Base-by-base conservation (phyloP, 2,329 filamentous ascomycete species). In the Nemania sp. region DNA sequence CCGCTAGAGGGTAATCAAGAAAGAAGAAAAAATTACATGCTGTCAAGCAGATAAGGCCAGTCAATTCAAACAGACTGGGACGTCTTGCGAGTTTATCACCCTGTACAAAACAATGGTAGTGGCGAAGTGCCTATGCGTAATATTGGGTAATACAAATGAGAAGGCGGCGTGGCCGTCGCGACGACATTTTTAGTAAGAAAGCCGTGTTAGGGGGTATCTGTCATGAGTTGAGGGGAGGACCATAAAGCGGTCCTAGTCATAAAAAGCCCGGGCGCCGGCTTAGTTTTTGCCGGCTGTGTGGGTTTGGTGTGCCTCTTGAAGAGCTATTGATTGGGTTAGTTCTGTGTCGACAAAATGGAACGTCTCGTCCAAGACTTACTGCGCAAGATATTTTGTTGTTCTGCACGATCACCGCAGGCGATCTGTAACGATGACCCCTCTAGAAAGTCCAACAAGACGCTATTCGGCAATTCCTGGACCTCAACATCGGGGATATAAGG, bases 401-500 rank as follows among this genome's bases (percentile, higher is more conserved):
- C 86, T 27, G 82, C 79, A 62, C 88, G 84, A 77, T 89, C 88
- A 77, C 88, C 88, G 71, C 89, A 91, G 24, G 89, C 89, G 73
- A 91, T 80, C 75, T 91, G 89, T 65, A 91, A 79, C 54, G 84
- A 83, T n/a, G 86, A 88, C 2, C 88, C 87, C 58, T 88, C 87
- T 20, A 89, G 73, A 69, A 91, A 86, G 73, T 90, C 87, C 53
- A 90, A 79, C 7, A 88, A 84, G 3, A 90, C 87, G 76, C 94
- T 98, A 81, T 98, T 93, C 2, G 95, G 94, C 60, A 99, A 85
- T 82, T 99, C 96, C 81, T 98, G 92, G 73, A 93, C 85, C 77
- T 98, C 96, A 67, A 97, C 90, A 78, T 98, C 95, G 0, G 96
- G 96, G 18, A 92, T 85, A 73, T 91, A 93, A 0, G 94, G 94